Percentiles rank a stretch among this genome's conserved stretches.
These are phyloP conservation scores for Cyberlindnera misumaiensis DNA, from an alignment of 805 yeast genomes.

Conservation along the genomic window DNA sequence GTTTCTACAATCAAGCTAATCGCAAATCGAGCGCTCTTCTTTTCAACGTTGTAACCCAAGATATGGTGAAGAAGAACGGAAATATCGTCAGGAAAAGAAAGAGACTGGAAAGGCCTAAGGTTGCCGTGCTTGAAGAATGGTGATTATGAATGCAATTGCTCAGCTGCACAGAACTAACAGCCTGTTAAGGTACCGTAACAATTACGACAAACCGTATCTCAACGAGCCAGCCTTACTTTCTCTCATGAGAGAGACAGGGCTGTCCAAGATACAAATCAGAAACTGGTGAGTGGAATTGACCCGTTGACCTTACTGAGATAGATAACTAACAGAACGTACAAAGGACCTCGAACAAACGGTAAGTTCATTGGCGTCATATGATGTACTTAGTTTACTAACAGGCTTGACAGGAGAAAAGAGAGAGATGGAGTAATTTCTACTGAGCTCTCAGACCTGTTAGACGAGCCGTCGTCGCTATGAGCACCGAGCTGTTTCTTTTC, in stretches of 20 bases:
- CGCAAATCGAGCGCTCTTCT: neutral
- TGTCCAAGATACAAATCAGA: slow-evolving; percentile 1
- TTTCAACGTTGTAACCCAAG: slow-evolving; percentile 1
- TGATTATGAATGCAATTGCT: neutral
- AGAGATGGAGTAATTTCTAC: neutral
- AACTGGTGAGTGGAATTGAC: neutral
- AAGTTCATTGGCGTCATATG: neutral
- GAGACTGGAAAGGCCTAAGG: slow-evolving; percentile 1
- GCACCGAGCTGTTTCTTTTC: too few species aligned
- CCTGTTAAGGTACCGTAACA: neutral
- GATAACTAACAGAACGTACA: too few species aligned
- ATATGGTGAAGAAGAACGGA: slow-evolving; percentile 1
- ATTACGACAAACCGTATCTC: neutral
- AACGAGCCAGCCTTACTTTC: neutral
- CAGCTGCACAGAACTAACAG: neutral
- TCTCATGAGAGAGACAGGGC: neutral
- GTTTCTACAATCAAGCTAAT: neutral
- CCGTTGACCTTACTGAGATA: too few species aligned
- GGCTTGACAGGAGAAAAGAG: neutral
- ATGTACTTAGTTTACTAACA: neutral
- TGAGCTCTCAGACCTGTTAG: neutral
- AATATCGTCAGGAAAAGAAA: neutral
- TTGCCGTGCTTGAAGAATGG: neutral
- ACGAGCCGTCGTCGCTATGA: neutral
- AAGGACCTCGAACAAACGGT: neutral